phyloP scores from a whole-genome alignment of 371 early-diverging fungal genomes.

The Conidiobolus incongruus region DNA sequence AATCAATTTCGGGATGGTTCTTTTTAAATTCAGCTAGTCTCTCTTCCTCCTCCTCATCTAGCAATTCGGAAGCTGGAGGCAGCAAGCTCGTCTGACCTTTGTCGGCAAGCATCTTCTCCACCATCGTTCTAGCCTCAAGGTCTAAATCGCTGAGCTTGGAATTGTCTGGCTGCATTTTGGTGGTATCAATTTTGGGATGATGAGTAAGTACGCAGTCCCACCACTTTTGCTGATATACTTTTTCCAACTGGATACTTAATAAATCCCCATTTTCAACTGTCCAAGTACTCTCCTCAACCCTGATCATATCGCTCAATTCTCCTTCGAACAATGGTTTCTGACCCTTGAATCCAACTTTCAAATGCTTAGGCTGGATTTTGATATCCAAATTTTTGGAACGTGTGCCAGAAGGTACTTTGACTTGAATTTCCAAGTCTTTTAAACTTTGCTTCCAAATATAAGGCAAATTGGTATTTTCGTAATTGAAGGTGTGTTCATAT shows the following conservation, averaged over 20 bases:
- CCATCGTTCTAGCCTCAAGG: constrained; percentile 77
- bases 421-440: constrained; percentile 51
- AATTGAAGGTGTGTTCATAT: not conserved
- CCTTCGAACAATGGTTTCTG: constrained; percentile 48
- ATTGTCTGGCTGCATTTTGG: constrained; percentile 77
- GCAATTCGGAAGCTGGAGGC: constrained; percentile 58
- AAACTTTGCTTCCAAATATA: constrained; percentile 74
- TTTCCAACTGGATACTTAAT: constrained; percentile 13
- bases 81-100: constrained; percentile 72
- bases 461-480: constrained; percentile 20
- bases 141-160: constrained; percentile 70
- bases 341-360: constrained; percentile 53
- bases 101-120: constrained; percentile 73
- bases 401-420: constrained; percentile 58
- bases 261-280: constrained; percentile 21
- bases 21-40: constrained; percentile 46
- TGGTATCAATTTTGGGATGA: constrained; percentile 70
- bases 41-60: constrained; percentile 33
- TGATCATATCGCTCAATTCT: constrained; percentile 7
- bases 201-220: constrained; percentile 71
- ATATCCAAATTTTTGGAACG: constrained; percentile 42
- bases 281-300: constrained; percentile 73
- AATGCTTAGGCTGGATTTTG: constrained; percentile 30
- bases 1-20: constrained; percentile 2
- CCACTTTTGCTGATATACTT: constrained; percentile 20